Evolutionary conservation across 2,329 filamentous ascomycete species (phyloP).

Genomic region (Fusarium goolgardi): DNA sequence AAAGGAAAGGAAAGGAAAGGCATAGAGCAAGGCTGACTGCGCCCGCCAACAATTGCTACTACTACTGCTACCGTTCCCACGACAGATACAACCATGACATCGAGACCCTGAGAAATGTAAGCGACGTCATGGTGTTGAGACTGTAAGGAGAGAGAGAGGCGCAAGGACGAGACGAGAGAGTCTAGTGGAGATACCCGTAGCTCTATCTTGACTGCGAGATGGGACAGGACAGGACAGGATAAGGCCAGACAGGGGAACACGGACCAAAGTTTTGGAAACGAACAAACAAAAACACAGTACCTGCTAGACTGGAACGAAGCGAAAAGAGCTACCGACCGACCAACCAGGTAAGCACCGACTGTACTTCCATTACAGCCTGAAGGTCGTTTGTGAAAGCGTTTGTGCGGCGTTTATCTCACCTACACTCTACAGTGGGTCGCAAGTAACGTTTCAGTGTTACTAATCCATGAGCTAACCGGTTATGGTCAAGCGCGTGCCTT

Average conservation of each 20-base stretch:
- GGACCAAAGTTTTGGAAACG: constrained; percentile 28
- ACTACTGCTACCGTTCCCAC: constrained; percentile 24
- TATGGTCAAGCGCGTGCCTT: constrained; percentile 30
- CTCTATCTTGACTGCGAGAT: constrained; percentile 40
- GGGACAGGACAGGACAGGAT: not conserved
- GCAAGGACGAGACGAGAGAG: constrained; percentile 15
- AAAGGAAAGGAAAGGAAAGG: not conserved
- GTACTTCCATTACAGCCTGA: not conserved
- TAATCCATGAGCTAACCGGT: constrained; percentile 22
- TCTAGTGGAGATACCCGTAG: constrained; percentile 17
- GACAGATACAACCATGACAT: constrained; percentile 26
- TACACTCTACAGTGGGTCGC: constrained; percentile 36
- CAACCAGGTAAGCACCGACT: not conserved
- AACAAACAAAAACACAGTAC: constrained; percentile 14
- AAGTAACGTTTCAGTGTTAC: constrained; percentile 41
- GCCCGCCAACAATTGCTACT: constrained; percentile 30
- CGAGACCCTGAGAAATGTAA: constrained; percentile 20
- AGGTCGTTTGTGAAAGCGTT: constrained; percentile 24
- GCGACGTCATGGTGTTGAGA: constrained; percentile 33
- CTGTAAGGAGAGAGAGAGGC: not conserved
- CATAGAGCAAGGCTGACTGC: constrained; percentile 17
- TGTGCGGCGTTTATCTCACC: constrained; percentile 27
- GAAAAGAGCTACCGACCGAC: constrained; percentile 1
- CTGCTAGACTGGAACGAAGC: constrained; percentile 6
- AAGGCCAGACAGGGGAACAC: constrained; percentile 20